Conservation (phyloP, 805 yeast species). For the Sugiyamaella valdiviana region DNA sequence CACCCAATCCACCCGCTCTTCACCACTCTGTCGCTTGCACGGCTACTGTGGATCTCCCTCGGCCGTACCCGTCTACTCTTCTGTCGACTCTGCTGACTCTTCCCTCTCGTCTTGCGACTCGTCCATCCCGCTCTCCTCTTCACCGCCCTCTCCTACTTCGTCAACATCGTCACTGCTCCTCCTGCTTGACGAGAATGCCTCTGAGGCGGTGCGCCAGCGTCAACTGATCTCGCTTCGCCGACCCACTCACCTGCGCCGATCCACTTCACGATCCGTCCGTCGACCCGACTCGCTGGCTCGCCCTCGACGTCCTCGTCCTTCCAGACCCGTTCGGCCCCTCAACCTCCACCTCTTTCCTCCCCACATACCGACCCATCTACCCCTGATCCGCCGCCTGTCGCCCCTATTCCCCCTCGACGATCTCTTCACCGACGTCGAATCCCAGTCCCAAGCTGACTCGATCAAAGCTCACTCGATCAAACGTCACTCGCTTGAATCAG, state of each 20-base stretch:
- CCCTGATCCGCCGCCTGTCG: background rate
- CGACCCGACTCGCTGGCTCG: background rate
- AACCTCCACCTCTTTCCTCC: background rate
- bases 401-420: background rate
- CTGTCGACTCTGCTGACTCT: too few species aligned
- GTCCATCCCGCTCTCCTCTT: too few species aligned
- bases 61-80: too few species aligned
- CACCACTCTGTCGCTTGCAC: too few species aligned
- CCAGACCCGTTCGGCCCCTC: too few species aligned
- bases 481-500: too few species aligned
- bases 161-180: background rate
- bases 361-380: background rate
- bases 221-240: background rate
- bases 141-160: background rate
- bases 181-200: background rate
- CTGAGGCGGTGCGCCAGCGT: background rate
- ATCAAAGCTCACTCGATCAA: too few species aligned
- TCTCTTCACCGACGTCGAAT: background rate
- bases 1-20: too few species aligned
- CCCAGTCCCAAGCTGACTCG: too few species aligned
- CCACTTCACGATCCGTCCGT: background rate
- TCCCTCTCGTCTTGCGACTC: too few species aligned
- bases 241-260: too few species aligned
- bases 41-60: too few species aligned
- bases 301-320: background rate